Base-by-base conservation (phyloP, 495 filamentous ascomycete genomes). In the Parathielavia hyrcaniae region DNA sequence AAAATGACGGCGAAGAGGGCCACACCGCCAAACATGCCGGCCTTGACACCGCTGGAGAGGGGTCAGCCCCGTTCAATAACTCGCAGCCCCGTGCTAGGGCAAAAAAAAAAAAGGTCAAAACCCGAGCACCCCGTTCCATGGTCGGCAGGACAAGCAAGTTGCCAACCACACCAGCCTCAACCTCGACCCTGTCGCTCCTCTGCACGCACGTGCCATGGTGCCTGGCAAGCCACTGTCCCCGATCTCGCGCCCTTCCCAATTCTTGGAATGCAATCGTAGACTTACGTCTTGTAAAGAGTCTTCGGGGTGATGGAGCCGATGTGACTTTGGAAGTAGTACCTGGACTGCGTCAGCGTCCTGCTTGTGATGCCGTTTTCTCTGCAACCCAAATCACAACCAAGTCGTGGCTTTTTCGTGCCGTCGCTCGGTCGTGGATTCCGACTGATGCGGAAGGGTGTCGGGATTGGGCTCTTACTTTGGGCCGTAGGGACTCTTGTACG, bases 1-100 rank as follows among this genome's bases (percentile, higher is more conserved):
- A 72, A 84, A 61, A 86, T 73, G 55, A 80, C 76, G 63, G 75
- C 73, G 64, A 83, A 74, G 55, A 81, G 75, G 48, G 76, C 81
- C 38, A 79, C 76, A 43, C 72, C 77, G 53, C 80, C 81, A 66
- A 84, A 83, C 13, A 69, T 68, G 49, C 65, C 77, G 11, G 70
- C 62, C 46, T 75, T 77, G 39, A 71, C 47, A 47, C 71, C 77
- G 38, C 81, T 83, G 45, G 0, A 5, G 61, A 6, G 1, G 0
- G 13, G 58, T 57, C 26, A 57, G 55, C 46, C 45, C 38, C 26
- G 30, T 40, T 45, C 44, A 58, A 43, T 19, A 9, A 22, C 20
- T 40, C 16, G 38, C 43, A 9, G 14, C 53, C 11, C n/a, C 36
- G 16, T 23, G 22, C 26, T 50, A 9, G 7, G 30, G 19, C 11